These are phyloP conservation scores for Kwoniella heveanensis DNA, from an alignment of 768 basidiomycete genomes.

Conservation along the genomic window DNA sequence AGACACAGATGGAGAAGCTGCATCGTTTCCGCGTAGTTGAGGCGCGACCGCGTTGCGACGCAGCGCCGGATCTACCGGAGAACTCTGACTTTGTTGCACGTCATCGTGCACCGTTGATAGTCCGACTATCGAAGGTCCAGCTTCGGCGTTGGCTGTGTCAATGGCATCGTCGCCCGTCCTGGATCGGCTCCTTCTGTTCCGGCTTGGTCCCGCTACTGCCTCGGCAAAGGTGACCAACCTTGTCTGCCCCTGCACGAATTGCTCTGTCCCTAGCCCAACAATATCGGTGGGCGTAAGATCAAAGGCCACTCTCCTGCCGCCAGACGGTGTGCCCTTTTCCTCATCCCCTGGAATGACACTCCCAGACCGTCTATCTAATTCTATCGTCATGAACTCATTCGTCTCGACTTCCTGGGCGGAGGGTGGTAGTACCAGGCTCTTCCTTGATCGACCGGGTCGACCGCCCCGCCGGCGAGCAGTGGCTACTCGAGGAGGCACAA, in stretches of 20 bases:
- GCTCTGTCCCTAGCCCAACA: neutral
- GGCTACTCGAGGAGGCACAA: constrained; percentile 20
- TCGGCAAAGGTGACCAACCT: neutral
- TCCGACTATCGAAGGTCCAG: neutral
- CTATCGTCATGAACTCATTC: neutral
- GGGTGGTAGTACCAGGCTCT: constrained; percentile 1
- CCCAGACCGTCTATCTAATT: too few relatives aligned
- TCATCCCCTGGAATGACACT: neutral
- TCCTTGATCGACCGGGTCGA: constrained; percentile 13
- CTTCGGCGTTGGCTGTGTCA: neutral
- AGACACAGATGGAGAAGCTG: too few relatives aligned
- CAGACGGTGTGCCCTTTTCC: neutral
- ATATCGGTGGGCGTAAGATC: neutral
- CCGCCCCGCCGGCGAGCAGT: neutral
- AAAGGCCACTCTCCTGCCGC: neutral
- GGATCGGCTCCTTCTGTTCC: neutral
- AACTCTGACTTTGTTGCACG: too few relatives aligned
- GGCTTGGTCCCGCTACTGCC: neutral
- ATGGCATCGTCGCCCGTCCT: neutral
- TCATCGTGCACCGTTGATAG: too few relatives aligned
- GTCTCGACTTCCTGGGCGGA: neutral
- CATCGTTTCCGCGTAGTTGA: too few relatives aligned
- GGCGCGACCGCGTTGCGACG: too few relatives aligned
- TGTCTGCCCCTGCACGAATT: neutral
- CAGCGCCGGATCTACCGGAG: too few relatives aligned